Conservation (phyloP, 257 asterid genomes). For the Nyctanthes arbortristis region DNA sequence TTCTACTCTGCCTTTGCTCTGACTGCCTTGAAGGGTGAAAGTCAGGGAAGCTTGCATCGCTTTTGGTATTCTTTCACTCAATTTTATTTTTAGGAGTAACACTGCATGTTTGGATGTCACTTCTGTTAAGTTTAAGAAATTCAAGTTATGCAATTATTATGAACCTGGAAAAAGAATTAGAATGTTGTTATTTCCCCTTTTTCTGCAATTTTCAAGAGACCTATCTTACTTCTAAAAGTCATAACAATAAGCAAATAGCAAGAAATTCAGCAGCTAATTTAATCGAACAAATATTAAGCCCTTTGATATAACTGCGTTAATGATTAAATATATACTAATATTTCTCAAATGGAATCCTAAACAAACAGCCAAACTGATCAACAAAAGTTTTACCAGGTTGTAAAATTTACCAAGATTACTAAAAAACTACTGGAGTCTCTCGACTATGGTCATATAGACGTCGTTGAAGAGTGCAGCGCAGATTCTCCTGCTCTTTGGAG, state of each 20-base stretch:
- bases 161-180: background rate
- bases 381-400: too few relatives aligned
- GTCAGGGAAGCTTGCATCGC: constrained; percentile 89
- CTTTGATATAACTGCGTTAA: too few relatives aligned
- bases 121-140: background rate
- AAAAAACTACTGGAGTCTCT: too few relatives aligned
- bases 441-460: too few relatives aligned
- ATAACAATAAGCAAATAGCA: background rate
- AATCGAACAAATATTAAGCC: too few relatives aligned
- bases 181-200: too few relatives aligned
- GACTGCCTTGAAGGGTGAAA: constrained; percentile 95
- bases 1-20: constrained; percentile 91
- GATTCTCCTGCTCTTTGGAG: background rate
- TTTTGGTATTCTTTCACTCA: constrained; percentile 65
- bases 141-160: background rate
- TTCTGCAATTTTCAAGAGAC: background rate
- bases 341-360: too few relatives aligned
- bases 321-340: too few relatives aligned
- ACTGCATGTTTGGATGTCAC: background rate
- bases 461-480: too few relatives aligned
- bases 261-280: background rate
- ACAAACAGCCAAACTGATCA: too few relatives aligned
- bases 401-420: too few relatives aligned
- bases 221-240: too few relatives aligned
- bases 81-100: background rate